A percentile compares a stretch with the other conserved stretches of the same genome.
Evolutionary conservation across 1,139 yeast genomes (phyloP).

Genomic region (Spathaspora sp.): DNA sequence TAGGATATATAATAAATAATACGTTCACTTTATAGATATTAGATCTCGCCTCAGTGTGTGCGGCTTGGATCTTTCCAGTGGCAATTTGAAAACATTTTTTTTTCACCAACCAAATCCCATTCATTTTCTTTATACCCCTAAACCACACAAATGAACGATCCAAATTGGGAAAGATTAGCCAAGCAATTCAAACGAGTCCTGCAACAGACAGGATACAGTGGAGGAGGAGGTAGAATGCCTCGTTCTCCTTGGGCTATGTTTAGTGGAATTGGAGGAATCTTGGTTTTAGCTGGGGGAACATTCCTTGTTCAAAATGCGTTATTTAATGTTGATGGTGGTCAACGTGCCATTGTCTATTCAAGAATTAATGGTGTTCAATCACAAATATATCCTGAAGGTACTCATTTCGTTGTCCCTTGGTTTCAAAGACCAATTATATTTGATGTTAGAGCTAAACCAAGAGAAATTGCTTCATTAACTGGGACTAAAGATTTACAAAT

Average conservation of each 20-base stretch:
- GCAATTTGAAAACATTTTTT: background rate
- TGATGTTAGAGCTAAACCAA: slow-evolving; percentile 96
- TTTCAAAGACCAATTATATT: slow-evolving; percentile 88
- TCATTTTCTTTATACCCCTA: background rate
- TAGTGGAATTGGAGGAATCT: slow-evolving; percentile 78
- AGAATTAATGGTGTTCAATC: slow-evolving; percentile 85
- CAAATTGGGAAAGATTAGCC: slow-evolving; percentile 67
- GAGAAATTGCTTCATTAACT: slow-evolving; percentile 95
- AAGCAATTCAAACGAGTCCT: slow-evolving; percentile 67
- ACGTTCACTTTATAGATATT: background rate
- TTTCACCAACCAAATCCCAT: slow-evolving; percentile 2
- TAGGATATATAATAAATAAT: too few species aligned
- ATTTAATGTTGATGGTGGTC: slow-evolving; percentile 98
- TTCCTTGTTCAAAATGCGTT: slow-evolving; percentile 70
- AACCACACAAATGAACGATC: slow-evolving; percentile 49
- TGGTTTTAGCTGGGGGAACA: slow-evolving; percentile 72
- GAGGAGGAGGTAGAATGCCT: slow-evolving; percentile 27
- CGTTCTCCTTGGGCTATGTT: slow-evolving; percentile 55
- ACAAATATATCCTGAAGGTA: slow-evolving; percentile 89
- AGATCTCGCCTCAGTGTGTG: background rate
- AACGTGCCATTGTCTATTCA: slow-evolving; percentile 91
- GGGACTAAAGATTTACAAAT: slow-evolving; percentile 98
- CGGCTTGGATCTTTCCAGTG: background rate
- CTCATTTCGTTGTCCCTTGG: slow-evolving; percentile 94
- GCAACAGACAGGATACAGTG: slow-evolving; percentile 37